Evolutionary conservation across 345 rosid genomes (phyloP).

Genomic region (Corchorus olitorius): DNA sequence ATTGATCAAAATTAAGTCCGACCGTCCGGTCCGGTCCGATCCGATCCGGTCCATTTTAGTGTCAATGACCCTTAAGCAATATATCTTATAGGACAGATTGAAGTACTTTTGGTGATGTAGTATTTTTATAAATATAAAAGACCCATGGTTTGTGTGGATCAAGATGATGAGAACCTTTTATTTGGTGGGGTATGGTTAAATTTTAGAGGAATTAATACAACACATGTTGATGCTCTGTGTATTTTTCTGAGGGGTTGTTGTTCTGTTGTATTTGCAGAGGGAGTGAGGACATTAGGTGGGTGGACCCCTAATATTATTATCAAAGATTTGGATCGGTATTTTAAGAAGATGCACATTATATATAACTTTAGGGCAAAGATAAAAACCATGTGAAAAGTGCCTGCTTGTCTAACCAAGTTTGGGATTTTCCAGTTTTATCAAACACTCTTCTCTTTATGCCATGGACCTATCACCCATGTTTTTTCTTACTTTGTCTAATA

Average conservation of each 20-base stretch:
- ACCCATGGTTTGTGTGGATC: conserved; percentile 8
- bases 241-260: background rate
- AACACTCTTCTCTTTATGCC: background rate
- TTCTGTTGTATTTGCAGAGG: background rate
- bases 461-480: background rate
- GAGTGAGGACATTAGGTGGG: conserved; percentile 6
- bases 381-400: conserved; percentile 24
- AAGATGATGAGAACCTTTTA: conserved; percentile 17
- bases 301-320: conserved; percentile 32
- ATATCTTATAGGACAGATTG: background rate
- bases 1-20: background rate
- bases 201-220: conserved; percentile 11
- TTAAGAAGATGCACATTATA: conserved; percentile 26
- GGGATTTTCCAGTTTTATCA: background rate
- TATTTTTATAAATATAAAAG: background rate
- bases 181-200: conserved; percentile 9
- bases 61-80: conserved; percentile 1
- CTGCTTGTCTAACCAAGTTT: conserved; percentile 4
- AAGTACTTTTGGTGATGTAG: background rate
- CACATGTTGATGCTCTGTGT: too few species aligned
- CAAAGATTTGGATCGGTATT: conserved; percentile 36
- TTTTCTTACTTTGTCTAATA: too few species aligned
- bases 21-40: too few species aligned
- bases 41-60: too few species aligned
- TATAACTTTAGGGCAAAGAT: conserved; percentile 4